Evolutionary conservation across 371 early-diverging fungal species (phyloP), one percentile per base, ranked within the genome.

Genomic region (Haplosporangium sp.): DNA sequence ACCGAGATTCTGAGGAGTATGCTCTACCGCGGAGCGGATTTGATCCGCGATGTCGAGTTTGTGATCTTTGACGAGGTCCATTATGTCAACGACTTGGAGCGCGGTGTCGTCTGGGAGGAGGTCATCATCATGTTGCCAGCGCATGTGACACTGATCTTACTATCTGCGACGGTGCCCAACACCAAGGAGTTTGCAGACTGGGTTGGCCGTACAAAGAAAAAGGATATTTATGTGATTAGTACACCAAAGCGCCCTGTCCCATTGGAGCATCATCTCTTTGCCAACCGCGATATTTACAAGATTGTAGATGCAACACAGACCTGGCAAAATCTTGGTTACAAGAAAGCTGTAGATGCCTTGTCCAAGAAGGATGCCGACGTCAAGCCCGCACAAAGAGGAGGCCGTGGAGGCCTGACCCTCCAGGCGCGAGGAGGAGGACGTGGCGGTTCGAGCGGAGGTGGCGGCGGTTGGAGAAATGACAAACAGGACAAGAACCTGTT

Each of bases 31-130:
- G 98, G 98, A 40, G 97, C 98, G 9, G 98, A 98, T 83, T 81
- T 99, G 52, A 92, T 99, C 61, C 92, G 98, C 47, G 98, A 98
- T 74, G 97, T 99, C 5, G 99, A 98, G 82, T 99, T 96, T 93
- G 99, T 99, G 20, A 96, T 99, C 55, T 99, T 99, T 87, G 99
- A 99, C 82, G 99, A 99, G 86, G 97, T 98, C 18, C 99, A 99
- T 80, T 99, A 99, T 83, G 92, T 99, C 40, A 99, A 99, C 73
- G 99, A 99, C 83, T 61, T 90, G n/a, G 98, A 95, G 90, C 91
- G 99, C 70, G 99, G 99, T 61, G 99, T 99, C 4, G 99, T 99
- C 9, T 99, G 99, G 99, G 99, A 99, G 84, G 99, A 99, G 83
- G 98, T 98, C n/a, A 98, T 99, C 62, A 99, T 99, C 73, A 97